Evolutionary conservation across 805 yeast species (phyloP).

Genomic region (Candida awuae): DNA sequence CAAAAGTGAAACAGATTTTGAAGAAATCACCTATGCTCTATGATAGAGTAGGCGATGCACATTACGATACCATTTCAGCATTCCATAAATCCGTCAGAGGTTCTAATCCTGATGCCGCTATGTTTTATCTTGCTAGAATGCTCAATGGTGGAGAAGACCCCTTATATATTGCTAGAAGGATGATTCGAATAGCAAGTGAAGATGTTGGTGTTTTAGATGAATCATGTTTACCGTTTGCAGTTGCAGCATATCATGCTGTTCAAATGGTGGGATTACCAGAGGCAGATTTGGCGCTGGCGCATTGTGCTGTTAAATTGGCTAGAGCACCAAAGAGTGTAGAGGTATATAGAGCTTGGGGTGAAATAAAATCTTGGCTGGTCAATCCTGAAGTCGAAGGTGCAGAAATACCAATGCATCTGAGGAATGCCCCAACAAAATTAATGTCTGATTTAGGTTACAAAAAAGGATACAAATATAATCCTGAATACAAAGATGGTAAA

Average conservation of each 20-base stretch:
- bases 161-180: slow-evolving; percentile 75
- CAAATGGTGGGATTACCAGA: slow-evolving; percentile 94
- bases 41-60: slow-evolving; percentile 84
- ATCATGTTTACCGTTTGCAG: slow-evolving; percentile 75
- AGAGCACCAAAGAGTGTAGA: slow-evolving; percentile 79
- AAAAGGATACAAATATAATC: slow-evolving; percentile 82
- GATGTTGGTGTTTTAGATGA: slow-evolving; percentile 87
- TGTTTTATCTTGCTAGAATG: slow-evolving; percentile 84
- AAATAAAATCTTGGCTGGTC: slow-evolving; percentile 51
- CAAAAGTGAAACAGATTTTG: slow-evolving; percentile 34
- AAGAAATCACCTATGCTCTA: slow-evolving; percentile 53
- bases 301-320: slow-evolving; percentile 87
- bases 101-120: slow-evolving; percentile 78
- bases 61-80: slow-evolving; percentile 93
- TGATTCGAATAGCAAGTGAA: slow-evolving; percentile 93
- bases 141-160: slow-evolving; percentile 92
- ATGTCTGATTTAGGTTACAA: slow-evolving; percentile 89
- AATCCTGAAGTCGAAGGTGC: slow-evolving; percentile 55
- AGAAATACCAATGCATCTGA: slow-evolving; percentile 69
- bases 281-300: slow-evolving; percentile 81
- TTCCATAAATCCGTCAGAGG: slow-evolving; percentile 93
- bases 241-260: slow-evolving; percentile 77
- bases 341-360: slow-evolving; percentile 72
- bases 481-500: slow-evolving; percentile 62
- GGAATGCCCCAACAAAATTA: slow-evolving; percentile 90